Evolutionary conservation across 2,329 filamentous ascomycete genomes (phyloP), one percentile per base, ranked within the genome.

Genomic region (Colletotrichum spinosum): DNA sequence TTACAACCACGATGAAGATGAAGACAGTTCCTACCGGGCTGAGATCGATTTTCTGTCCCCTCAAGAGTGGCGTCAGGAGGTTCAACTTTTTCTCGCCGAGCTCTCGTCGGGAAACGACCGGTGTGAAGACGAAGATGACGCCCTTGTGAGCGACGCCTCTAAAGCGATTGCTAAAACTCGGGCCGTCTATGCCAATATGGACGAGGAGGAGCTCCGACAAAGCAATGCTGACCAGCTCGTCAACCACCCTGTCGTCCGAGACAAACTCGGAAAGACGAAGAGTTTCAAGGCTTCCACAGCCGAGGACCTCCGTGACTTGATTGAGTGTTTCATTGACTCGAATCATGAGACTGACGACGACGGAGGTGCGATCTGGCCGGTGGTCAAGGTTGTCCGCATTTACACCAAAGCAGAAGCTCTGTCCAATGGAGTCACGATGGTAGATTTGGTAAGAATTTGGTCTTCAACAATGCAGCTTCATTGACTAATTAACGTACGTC

Each of bases 21-120:
- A 77, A 0, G 41, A 63, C 1, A 51, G 70, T 33, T 66, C 51
- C 0, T 90, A 89, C 68, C 75, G 77, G 2, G 87, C 85, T 0
- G 82, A 87, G 52, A 79, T 90, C 7, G 83, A 88, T 51, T 90
- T 90, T 70, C 84, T 90, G 51, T 74, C 77, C 9, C 67, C 51
- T 0, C 75, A 78, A 0, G 83, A 87, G 4, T 90, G 87, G 87
- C 69, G 76, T 15, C 78, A 74, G 6, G 86, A 90, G 65, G 75
- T 90, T 0, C 68, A 74, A 0, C 71, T 79, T 2, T 74, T 89
- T 0, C 79, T 84, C 25, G 2, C 2, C 3, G 25, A 25, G 25
- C 25, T 25, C 25, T 25, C 25, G 3, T 25, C 25, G 3, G 25
- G 25, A 57, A 70, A 74, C 6, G 86, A 89, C 52, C 72, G 15